Evolutionary conservation across 208 protist species (phyloP), one percentile per base, ranked within the genome.

Genomic region (Leishmania tropica): DNA sequence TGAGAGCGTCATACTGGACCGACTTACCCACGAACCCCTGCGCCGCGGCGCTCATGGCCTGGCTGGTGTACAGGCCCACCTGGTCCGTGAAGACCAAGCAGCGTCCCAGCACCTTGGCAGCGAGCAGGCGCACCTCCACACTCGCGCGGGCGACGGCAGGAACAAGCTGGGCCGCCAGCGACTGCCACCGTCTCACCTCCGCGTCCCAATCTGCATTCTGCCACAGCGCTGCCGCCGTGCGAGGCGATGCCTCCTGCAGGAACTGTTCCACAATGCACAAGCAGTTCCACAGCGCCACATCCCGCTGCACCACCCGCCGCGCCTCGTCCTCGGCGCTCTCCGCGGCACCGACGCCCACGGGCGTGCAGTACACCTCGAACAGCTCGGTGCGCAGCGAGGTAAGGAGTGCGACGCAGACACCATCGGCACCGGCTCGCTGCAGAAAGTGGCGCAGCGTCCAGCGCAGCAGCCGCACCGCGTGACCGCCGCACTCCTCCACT

Each of bases 41-140:
- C 58, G 71, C 73, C 21, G 79, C 78, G 10, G 80, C 65, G 24
- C 68, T 78, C n/a, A 86, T 56, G 19, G 75, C 48, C 31, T 81
- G 72, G 31, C 85, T 81, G 2, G 89, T 92, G 81, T 86, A 87
- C 51, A 67, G 65, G 78, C 88, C 86, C 47, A 88, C 84, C 24
- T 76, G 58, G 19, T 79, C 80, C 0, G 62, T 74, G 48, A 79
- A 79, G 53, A n/a, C 74, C 13, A 88, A 67, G n/a, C 81, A 72
- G 11, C 75, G 47, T 13, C 81, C 89, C 3, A 84, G 65, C 58
- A 90, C 86, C 62, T 83, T 85, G 42, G 86, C 81, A 28, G 84
- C 87, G 21, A 92, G 80, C 56, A 89, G 71, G 58, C 83, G 84
- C 67, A 90, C 67, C 60, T 90, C 87, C 35, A 88, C 78, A 24